Conservation (phyloP, 306 rosid genomes). For the Pterocarpus macrocarpus region DNA sequence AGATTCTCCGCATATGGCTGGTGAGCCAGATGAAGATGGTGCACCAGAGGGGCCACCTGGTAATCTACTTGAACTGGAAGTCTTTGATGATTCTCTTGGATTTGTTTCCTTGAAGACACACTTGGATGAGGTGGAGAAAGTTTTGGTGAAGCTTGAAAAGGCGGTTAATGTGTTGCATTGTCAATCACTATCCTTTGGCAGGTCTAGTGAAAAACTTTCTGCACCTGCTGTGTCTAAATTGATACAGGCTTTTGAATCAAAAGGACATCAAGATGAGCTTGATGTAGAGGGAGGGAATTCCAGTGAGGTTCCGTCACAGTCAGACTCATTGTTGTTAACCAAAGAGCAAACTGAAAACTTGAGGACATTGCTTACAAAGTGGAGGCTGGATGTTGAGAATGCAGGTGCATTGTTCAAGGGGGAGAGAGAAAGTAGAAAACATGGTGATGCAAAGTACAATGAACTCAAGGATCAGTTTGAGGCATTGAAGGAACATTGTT, state of each 20-base stretch:
- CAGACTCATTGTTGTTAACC: constrained; percentile 59
- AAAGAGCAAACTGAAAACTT: constrained; percentile 66
- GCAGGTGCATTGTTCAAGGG: constrained; percentile 63
- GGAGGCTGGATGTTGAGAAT: constrained; percentile 64
- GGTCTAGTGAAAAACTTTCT: constrained; percentile 58
- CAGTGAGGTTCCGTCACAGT: constrained; percentile 50
- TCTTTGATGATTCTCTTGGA: constrained; percentile 62
- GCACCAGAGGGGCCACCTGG: constrained; percentile 42
- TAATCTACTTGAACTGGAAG: constrained; percentile 53
- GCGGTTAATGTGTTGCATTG: constrained; percentile 61
- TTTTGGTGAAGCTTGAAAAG: constrained; percentile 69
- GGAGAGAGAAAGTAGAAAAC: constrained; percentile 67
- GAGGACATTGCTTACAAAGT: constrained; percentile 65
- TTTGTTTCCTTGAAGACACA: constrained; percentile 58
- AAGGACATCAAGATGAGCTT: constrained; percentile 65
- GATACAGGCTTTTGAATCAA: constrained; percentile 88
- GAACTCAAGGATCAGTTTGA: constrained; percentile 66
- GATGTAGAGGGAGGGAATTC: constrained; percentile 57
- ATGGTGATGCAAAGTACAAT: constrained; percentile 51
- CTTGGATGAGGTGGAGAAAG: constrained; percentile 68
- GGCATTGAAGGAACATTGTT: constrained; percentile 66
- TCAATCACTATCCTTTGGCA: constrained; percentile 55
- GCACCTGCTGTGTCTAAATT: constrained; percentile 77
- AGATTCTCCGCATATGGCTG: constrained; percentile 47
- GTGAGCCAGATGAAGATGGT: constrained; percentile 51